Evolutionary conservation across 2,329 filamentous ascomycete species (phyloP), one percentile per base, ranked within the genome.

Genomic region (Pyricularia pennisetigena): DNA sequence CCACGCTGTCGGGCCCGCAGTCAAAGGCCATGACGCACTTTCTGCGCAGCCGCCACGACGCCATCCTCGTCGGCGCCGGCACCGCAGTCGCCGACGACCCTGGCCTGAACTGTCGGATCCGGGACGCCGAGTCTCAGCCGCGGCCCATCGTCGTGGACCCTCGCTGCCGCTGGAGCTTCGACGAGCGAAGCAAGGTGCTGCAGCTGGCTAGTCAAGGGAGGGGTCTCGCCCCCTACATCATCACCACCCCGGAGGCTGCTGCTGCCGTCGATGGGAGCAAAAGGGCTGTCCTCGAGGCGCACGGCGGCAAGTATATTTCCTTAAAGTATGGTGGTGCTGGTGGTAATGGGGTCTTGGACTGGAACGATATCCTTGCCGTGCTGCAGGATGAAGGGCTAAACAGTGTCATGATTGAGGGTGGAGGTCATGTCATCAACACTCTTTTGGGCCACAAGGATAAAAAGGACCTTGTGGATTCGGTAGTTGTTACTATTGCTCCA

Each of bases 11-110:
- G 1, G 94, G 94, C 3, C 86, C 90, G 0, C 83, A 89, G 71
- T 92, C 92, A 54, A 97, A 97, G 78, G 86, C 91, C 67, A 96
- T 98, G 92, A 97, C 94, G 0, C 94, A 98, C 78, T 92, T 91
- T 76, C 85, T 98, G 30, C 91, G 94, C 73, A 89, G 89, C 14
- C 86, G 85, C 20, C 93, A 98, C 79, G 88, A 91, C 71, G 93
- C 92, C 57, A 97, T 97, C 72, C 83, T 96, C 28, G 83, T 98
- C 35, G 94, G 94, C 26, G 92, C 90, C 4, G 90, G 90, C 2
- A 98, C 94, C 0, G 91, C 93, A 8, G 81, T 92, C 29, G 90
- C 92, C 24, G 94, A 98, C 76, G 86, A 97, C 75, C 94, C 94
- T 2, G 88, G 88, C 2, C 81, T 98, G 67, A 97, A 97, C 76